Conservation (phyloP, 345 rosid genomes). For the Gossypium herbaceum region DNA sequence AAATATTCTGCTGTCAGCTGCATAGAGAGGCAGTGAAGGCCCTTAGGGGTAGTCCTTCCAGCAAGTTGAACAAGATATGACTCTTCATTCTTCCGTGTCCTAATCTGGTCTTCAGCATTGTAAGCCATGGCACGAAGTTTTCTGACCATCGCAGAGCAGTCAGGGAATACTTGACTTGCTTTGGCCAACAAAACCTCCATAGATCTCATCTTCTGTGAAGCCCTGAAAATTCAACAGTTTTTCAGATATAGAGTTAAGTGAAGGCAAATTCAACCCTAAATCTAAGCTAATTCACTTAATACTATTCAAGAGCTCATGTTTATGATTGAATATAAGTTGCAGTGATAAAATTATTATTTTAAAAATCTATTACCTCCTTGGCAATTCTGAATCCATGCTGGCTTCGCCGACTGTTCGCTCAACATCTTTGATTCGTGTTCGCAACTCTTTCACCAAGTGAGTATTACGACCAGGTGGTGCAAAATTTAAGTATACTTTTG, state of each 20-base stretch:
- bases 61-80: constrained; percentile 77
- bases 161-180: constrained; percentile 54
- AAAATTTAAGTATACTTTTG: constrained; percentile 60
- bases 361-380: constrained; percentile 52
- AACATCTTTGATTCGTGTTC: constrained; percentile 59
- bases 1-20: constrained; percentile 78
- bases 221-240: constrained; percentile 43
- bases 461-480: constrained; percentile 65
- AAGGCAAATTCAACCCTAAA: constrained; percentile 1
- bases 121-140: constrained; percentile 78
- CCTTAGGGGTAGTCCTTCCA: constrained; percentile 87
- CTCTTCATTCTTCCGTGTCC: constrained; percentile 59
- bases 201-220: constrained; percentile 56
- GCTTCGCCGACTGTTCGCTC: constrained; percentile 63
- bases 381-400: constrained; percentile 60
- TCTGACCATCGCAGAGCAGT: constrained; percentile 61
- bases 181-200: constrained; percentile 57
- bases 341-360: background rate
- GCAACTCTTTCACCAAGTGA: constrained; percentile 74
- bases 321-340: background rate
- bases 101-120: constrained; percentile 77
- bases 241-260: constrained; percentile 18
- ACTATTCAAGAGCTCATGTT: background rate
- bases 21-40: constrained; percentile 91
- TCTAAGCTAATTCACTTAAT: background rate